Conservation (phyloP, 768 basidiomycete genomes). For the Podaxis sp. region DNA sequence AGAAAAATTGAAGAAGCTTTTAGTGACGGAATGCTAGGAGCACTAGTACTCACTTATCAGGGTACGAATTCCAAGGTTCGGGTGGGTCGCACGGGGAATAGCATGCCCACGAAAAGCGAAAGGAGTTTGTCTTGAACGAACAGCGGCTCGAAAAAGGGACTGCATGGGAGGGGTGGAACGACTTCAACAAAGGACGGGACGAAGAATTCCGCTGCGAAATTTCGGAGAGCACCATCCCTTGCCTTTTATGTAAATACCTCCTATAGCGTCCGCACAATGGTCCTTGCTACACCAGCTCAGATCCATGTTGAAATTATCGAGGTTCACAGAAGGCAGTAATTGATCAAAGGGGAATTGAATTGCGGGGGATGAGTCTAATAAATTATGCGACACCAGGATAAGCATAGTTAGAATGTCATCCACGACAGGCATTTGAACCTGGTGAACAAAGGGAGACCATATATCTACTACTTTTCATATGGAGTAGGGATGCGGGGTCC, state of each 20-base stretch:
- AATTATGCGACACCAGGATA: constrained; percentile 14
- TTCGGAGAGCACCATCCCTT: constrained; percentile 17
- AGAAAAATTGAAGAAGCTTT: not conserved
- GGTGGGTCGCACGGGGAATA: constrained; percentile 19
- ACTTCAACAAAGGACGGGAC: constrained; percentile 7
- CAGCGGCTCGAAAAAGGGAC: constrained; percentile 29
- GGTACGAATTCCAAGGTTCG: constrained; percentile 35
- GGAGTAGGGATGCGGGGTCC: constrained; percentile 7
- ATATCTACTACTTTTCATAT: constrained; percentile 2
- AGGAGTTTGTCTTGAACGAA: constrained; percentile 24
- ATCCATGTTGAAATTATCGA: no score
- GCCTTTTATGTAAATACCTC: constrained; percentile 7
- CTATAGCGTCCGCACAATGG: no score
- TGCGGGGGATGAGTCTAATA: constrained; percentile 7
- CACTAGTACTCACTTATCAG: constrained; percentile 48
- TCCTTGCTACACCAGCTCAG: no score
- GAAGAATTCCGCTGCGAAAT: constrained; percentile 8
- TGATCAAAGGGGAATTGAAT: not conserved
- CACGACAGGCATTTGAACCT: not conserved
- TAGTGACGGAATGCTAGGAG: not conserved
- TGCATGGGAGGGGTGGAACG: constrained; percentile 29
- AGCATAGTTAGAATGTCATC: not conserved
- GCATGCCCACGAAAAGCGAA: constrained; percentile 15
- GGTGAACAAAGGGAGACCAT: not conserved
- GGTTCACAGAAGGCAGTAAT: not conserved